Evolutionary conservation across 495 filamentous ascomycete genomes (phyloP), one percentile per base, ranked within the genome.

Genomic region (Podospora australis): DNA sequence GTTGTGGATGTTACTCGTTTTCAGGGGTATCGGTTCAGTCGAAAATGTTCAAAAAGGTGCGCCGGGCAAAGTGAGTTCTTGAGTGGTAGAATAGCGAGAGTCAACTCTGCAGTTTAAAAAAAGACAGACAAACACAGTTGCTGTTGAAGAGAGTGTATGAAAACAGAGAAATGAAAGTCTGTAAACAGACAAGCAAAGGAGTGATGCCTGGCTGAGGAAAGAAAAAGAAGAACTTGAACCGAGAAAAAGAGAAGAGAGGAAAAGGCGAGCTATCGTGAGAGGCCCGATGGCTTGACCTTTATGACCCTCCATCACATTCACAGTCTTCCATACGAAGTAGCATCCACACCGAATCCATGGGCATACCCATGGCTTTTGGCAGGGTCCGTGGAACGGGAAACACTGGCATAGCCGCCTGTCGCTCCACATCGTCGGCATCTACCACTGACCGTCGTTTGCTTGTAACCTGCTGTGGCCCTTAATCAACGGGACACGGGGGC

Each of bases 41-140:
- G 20, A 22, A 14, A 39, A 39, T 28, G 38, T 36, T 46, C 29
- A 21, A 44, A 39, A 49, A 45, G 48, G 46, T 49, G 59, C 52
- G 20, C 58, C 55, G 38, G 55, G 55, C 53, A 36, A 48, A 50
- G 11, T 24, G 39, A 47, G 44, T 38, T 41, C 3, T 11, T n/a
- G 48, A 62, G 54, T 52, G 49, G 57, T 52, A 53, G 57, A 60
- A 42, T 55, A 70, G 69, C 65, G 71, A 72, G 69, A 68, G 54
- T 75, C 72, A 64, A 75, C 71, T 75, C 53, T 64, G 66, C 66
- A 38, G 34, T n/a, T n/a, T n/a, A n/a, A 22, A 44, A 44, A 38
- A 44, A 47, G 54, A 57, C n/a, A n/a, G n/a, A 63, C 67, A 69
- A 54, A 69, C 65, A 70, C 67, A 71, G 65, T 69, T 69, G 64